These are phyloP conservation scores for Neoboletus brunneissimus DNA, from an alignment of 768 basidiomycete species.

Conservation along the genomic window DNA sequence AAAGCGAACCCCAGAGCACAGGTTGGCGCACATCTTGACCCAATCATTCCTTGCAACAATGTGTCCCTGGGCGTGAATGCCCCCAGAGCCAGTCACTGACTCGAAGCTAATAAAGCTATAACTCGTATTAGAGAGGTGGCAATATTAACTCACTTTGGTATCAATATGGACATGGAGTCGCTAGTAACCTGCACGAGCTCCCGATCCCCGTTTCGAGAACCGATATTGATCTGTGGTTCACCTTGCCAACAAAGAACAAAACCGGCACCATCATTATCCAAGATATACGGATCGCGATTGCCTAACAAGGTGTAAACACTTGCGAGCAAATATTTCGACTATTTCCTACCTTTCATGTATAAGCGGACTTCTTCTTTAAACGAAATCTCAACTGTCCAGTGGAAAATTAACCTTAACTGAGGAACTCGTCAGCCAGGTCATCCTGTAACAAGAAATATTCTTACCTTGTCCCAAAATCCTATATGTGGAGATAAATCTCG, in stretches of 20 bases:
- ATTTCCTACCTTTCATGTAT: conserved; percentile 75
- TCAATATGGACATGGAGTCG: conserved; percentile 75
- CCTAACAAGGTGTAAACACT: conserved; percentile 44
- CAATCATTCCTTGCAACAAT: conserved; percentile 33
- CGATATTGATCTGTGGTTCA: conserved; percentile 66
- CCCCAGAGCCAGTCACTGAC: background rate
- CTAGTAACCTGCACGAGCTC: conserved; percentile 84
- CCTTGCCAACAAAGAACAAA: conserved; percentile 86
- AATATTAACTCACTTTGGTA: conserved; percentile 69
- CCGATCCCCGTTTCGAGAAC: conserved; percentile 61
- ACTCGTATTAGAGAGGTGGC: background rate
- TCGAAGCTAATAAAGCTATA: conserved; percentile 23
- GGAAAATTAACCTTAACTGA: conserved; percentile 74
- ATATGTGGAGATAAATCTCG: conserved; percentile 78
- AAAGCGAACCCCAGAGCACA: conserved; percentile 81
- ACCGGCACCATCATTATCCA: conserved; percentile 73
- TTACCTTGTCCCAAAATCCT: conserved; percentile 95
- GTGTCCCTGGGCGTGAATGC: conserved; percentile 20
- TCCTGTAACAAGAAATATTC: conserved; percentile 11
- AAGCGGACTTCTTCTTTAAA: conserved; percentile 73
- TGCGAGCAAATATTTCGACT: background rate
- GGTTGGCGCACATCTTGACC: conserved; percentile 78
- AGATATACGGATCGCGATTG: conserved; percentile 73
- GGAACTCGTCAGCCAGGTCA: conserved; percentile 3
- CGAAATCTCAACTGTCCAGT: conserved; percentile 70